Evolutionary conservation across 2,329 filamentous ascomycete species (phyloP), one percentile per base, ranked within the genome.

Genomic region (Myriangium duriaei): DNA sequence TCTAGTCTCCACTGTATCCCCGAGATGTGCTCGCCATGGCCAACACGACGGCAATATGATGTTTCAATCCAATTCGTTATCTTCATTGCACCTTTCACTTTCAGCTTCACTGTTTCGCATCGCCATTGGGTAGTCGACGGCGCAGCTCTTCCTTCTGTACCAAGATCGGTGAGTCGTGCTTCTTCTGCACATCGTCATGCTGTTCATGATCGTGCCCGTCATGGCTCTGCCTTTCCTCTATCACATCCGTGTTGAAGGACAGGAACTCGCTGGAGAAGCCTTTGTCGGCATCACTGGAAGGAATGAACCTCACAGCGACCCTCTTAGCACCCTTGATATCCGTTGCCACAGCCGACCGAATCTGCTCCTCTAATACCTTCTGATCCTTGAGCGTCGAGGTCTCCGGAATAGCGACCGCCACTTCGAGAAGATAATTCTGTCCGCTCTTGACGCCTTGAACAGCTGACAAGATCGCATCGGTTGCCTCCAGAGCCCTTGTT

Each of bases 371-470:
- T 11, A 93, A 67, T 11, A 70, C 63, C 26, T 74, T 68, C 5
- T 79, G 73, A 39, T 81, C 72, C 37, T 77, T 73, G 4, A 98
- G 65, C 0, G 81, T 81, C 81, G 82, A 93, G 21, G 66, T 64
- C 14, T 69, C 72, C 0, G 88, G 85, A 11, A 92, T 82, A 2
- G 75, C 81, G 44, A 96, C 62, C 57, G 94, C 87, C 5, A 98
- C 59, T 50, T 96, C 91, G 49, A 96, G 78, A 18, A 96, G 68
- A 56, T 92, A 95, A 63, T 95, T 98, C 59, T 95, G 91, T 18
- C 91, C 91, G 3, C 85, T 91, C 63, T 98, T 98, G 61, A 94
- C 72, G 39, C 91, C 91, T 47, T 85, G 81, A 3, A 96, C 72
- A 52, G 83, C 75, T 5, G 40, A 45, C n/a, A 49, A 36, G 9